These are phyloP conservation scores for Davidsoniella virescens DNA, from an alignment of 2,329 filamentous ascomycete genomes.

Conservation along the genomic window DNA sequence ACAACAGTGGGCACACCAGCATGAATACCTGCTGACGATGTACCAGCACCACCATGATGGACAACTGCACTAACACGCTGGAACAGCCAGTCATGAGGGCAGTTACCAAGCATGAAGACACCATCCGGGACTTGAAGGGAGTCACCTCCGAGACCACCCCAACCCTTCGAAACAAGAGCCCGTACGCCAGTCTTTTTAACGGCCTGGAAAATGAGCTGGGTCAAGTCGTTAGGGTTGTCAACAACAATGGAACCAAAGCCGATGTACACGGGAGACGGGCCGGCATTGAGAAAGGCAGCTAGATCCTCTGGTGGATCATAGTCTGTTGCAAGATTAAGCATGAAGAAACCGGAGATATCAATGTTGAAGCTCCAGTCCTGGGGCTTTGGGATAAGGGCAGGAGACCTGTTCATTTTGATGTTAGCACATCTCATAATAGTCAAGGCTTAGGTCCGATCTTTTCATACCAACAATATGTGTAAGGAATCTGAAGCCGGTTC, in stretches of 20 bases:
- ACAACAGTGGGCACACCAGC: conserved; percentile 67
- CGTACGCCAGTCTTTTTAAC: conserved; percentile 50
- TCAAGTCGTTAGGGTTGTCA: conserved; percentile 56
- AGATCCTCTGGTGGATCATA: conserved; percentile 52
- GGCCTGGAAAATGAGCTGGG: conserved; percentile 55
- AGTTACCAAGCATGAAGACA: conserved; percentile 71
- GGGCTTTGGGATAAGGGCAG: conserved; percentile 62
- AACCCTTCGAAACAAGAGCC: conserved; percentile 72
- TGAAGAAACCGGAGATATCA: conserved; percentile 61
- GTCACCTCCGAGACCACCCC: conserved; percentile 69
- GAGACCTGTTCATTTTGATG: conserved; percentile 30
- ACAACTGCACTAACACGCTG: conserved; percentile 65
- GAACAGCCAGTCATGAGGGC: conserved; percentile 82
- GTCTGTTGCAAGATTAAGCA: conserved; percentile 49
- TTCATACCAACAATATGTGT: conserved; percentile 70
- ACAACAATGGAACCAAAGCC: conserved; percentile 75
- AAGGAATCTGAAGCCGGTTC: conserved; percentile 58
- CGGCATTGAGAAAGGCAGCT: conserved; percentile 46
- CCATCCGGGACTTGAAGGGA: conserved; percentile 52
- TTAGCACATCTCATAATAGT: not conserved
- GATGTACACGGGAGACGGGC: conserved; percentile 62
- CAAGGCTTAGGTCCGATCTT: not conserved
- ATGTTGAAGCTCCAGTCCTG: conserved; percentile 60
- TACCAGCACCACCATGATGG: conserved; percentile 78
- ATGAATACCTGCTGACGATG: conserved; percentile 72